Evolutionary conservation across 257 asterid genomes (phyloP).

Genomic region (Fraxinus americana): DNA sequence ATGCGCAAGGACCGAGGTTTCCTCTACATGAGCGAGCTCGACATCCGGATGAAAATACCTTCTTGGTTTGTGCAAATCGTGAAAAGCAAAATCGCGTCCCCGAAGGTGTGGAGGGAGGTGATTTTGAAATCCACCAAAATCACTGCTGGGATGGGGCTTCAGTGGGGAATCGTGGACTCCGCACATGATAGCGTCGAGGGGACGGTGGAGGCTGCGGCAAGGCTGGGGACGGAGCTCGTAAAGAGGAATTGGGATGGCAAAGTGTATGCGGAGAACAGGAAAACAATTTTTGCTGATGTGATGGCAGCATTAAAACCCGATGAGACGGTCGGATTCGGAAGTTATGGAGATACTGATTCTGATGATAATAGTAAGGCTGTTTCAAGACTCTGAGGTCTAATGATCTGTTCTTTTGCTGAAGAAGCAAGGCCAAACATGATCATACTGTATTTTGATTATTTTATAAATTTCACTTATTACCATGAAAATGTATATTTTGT

Average conservation of each 20-base stretch:
- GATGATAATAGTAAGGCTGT: conserved; percentile 12
- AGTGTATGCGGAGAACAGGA: conserved; percentile 47
- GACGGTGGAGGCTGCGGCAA: conserved; percentile 58
- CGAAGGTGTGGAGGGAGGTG: conserved; percentile 49
- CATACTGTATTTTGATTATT: too few species aligned
- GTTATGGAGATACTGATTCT: conserved; percentile 28
- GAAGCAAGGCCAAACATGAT: too few species aligned
- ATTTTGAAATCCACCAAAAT: conserved; percentile 48
- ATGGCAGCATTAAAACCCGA: conserved; percentile 38
- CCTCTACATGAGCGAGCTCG: conserved; percentile 67
- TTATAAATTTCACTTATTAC: too few species aligned
- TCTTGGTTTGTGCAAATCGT: conserved; percentile 50
- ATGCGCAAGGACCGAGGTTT: conserved; percentile 63
- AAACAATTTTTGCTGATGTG: conserved; percentile 34
- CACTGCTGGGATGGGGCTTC: conserved; percentile 49
- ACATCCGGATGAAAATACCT: conserved; percentile 43
- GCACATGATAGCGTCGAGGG: conserved; percentile 45
- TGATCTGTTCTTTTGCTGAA: too few species aligned
- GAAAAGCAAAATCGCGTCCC: conserved; percentile 41
- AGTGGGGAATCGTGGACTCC: conserved; percentile 56
- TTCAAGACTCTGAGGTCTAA: conserved; percentile 33
- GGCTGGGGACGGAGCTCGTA: conserved; percentile 48
- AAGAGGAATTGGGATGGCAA: conserved; percentile 54
- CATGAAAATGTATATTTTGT: too few species aligned
- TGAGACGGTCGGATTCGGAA: conserved; percentile 27